A percentile compares a stretch with the other conserved stretches of the same genome.
phyloP scores from a whole-genome alignment of 2,329 filamentous ascomycete species.

The Didymella lethalis region DNA sequence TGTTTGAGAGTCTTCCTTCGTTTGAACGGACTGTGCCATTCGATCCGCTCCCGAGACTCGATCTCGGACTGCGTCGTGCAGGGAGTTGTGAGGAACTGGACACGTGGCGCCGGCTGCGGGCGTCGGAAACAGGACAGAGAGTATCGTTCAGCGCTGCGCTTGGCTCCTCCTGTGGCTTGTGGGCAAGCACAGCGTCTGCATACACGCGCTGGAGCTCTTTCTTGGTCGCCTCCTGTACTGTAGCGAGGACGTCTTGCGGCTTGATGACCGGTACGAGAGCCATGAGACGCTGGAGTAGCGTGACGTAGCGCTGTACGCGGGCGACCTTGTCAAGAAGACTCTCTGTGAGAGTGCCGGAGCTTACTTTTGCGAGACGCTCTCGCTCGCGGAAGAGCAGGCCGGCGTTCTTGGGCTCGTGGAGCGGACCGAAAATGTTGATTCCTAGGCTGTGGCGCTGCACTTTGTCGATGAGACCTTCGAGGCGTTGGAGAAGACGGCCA shows the following conservation, averaged over 20 bases:
- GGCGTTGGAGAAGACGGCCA: constrained; percentile 44
- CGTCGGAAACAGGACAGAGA: constrained; percentile 11
- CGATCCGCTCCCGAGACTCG: constrained; percentile 11
- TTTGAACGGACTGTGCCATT: background rate
- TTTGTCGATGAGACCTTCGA: constrained; percentile 47
- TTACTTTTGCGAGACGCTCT: constrained; percentile 37
- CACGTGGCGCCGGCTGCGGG: constrained; percentile 9
- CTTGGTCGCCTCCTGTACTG: constrained; percentile 35
- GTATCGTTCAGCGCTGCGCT: constrained; percentile 9
- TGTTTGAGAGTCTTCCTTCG: constrained; percentile 3
- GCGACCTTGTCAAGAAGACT: constrained; percentile 36
- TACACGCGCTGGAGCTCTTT: constrained; percentile 35
- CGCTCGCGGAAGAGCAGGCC: constrained; percentile 39
- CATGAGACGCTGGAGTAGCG: constrained; percentile 44
- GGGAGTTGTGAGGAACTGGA: constrained; percentile 5
- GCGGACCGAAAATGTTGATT: constrained; percentile 40
- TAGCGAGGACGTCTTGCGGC: constrained; percentile 27
- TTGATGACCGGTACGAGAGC: constrained; percentile 34
- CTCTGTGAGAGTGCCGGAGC: constrained; percentile 28
- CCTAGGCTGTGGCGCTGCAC: constrained; percentile 39
- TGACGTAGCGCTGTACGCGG: constrained; percentile 40
- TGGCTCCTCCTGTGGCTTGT: background rate
- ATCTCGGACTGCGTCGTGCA: constrained; percentile 21
- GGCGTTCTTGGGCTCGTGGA: constrained; percentile 36
- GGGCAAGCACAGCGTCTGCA: constrained; percentile 27